Base-by-base conservation (phyloP, 2,329 filamentous ascomycete species). In the Neonectria coccinea region DNA sequence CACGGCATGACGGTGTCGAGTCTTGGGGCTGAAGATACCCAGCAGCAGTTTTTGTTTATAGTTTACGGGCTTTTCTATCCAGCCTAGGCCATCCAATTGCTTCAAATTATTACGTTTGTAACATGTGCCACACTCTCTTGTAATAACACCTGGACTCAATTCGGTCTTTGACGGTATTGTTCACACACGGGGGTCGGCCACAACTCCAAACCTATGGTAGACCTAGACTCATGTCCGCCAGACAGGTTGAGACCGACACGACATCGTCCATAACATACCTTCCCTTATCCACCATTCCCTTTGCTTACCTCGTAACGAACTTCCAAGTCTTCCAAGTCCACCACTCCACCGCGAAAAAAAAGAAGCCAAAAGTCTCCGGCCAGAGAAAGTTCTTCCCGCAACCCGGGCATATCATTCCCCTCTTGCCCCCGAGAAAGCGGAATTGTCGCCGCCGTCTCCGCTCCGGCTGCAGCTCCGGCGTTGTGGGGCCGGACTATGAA, bases 21-120 rank as follows among this genome's bases (percentile, higher is more conserved):
- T 63, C 59, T 56, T 54, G 60, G 64, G 54, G 69, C 59, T 58
- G 62, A 67, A 67, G 59, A 72, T 73, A 72, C 65, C 70, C 70
- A 58, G 53, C 52, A 45, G 48, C 39, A 67, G 20, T 36, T 31
- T 60, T 39, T 60, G 9, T 53, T 39, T 60, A 27, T 22, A 33
- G 25, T 22, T 64, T 33, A 20, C 44, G 29, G 33, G 33, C 42
- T 41, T 50, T 59, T 51, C 22, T 42, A 45, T 36, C 58, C 42
- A 44, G 22, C 33, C 20, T 50, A 22, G 14, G 16, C n/a, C 20
- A 39, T 48, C 12, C 31, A 45, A 58, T 50, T 18, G 50, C 11
- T 20, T 36, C n/a, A 31, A 31, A 31, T 31, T 48, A 10, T 10
- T 48, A 16, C 9, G 18, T n/a, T 27, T 10, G 2, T 6, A 1